Evolutionary conservation across 495 filamentous ascomycete species (phyloP).

Genomic region (Neurospora sp.): DNA sequence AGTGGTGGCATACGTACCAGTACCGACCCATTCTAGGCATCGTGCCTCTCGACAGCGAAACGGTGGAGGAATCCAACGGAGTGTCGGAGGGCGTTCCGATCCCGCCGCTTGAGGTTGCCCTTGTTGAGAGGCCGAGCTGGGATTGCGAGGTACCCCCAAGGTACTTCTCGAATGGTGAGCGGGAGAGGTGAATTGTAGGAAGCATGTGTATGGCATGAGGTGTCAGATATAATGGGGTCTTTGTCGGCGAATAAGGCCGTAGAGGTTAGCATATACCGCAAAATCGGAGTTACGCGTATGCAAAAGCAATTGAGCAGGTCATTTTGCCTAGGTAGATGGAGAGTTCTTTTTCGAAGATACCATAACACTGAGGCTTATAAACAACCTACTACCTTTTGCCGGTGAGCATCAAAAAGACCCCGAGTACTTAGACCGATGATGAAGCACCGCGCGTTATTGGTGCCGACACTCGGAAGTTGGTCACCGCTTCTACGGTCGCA

Average conservation of each 20-base stretch:
- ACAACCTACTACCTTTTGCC: background rate
- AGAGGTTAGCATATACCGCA: background rate
- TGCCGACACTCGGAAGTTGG: background rate
- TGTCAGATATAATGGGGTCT: background rate
- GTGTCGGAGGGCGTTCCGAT: constrained; percentile 7
- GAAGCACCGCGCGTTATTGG: background rate
- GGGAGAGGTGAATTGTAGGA: constrained; percentile 12
- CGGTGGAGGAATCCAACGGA: constrained; percentile 20
- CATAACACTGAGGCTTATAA: background rate
- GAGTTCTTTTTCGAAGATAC: background rate
- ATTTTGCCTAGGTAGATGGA: background rate
- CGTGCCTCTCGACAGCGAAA: constrained; percentile 48
- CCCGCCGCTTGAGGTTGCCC: constrained; percentile 59
- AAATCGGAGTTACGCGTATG: background rate
- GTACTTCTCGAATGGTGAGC: constrained; percentile 58
- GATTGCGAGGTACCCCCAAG: constrained; percentile 70
- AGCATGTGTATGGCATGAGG: background rate
- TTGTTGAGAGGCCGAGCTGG: constrained; percentile 81
- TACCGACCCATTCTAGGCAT: constrained; percentile 88
- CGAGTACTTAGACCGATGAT: background rate
- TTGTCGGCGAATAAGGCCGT: background rate
- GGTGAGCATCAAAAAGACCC: background rate
- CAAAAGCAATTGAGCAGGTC: background rate
- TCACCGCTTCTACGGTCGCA: background rate
- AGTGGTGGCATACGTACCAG: constrained; percentile 76